A percentile compares a stretch with the other conserved stretches of the same genome.
These are phyloP conservation scores for Pisolithus sp. DNA, from an alignment of 768 basidiomycete genomes.

Conservation along the genomic window DNA sequence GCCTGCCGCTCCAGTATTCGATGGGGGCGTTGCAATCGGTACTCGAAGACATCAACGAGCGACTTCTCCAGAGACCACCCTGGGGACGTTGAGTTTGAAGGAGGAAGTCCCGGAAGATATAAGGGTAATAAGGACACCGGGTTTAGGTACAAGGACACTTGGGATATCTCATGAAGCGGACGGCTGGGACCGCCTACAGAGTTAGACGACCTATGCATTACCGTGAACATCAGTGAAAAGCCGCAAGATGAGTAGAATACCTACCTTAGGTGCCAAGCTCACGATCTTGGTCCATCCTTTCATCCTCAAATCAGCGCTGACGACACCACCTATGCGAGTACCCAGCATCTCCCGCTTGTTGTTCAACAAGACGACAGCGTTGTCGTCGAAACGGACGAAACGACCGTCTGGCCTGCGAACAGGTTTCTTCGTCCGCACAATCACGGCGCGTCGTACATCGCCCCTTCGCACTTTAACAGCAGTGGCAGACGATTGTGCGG, in stretches of 20 bases:
- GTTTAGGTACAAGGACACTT: neutral
- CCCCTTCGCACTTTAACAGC: conserved; percentile 89
- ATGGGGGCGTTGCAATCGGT: no score
- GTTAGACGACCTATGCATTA: neutral
- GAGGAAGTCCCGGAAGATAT: no score
- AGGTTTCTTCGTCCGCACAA: conserved; percentile 87
- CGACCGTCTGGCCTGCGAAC: conserved; percentile 86
- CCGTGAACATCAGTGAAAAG: neutral
- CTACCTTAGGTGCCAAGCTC: conserved; percentile 84
- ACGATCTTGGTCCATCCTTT: conserved; percentile 95
- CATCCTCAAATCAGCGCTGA: conserved; percentile 84
- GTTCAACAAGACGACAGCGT: conserved; percentile 89
- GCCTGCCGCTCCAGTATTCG: no score
- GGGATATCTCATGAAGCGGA: neutral
- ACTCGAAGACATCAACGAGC: no score
- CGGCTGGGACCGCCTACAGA: neutral
- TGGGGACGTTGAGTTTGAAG: no score
- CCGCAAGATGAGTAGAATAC: neutral
- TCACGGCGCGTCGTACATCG: conserved; percentile 92
- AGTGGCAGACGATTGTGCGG: conserved; percentile 60
- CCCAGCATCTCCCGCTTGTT: conserved; percentile 96
- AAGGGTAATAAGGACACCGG: no score
- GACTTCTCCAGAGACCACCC: no score
- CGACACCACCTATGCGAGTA: conserved; percentile 89
- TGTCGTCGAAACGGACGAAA: conserved; percentile 89